Evolutionary conservation across 2,329 filamentous ascomycete genomes (phyloP).

Genomic region (Ceratocystis alfenasii): DNA sequence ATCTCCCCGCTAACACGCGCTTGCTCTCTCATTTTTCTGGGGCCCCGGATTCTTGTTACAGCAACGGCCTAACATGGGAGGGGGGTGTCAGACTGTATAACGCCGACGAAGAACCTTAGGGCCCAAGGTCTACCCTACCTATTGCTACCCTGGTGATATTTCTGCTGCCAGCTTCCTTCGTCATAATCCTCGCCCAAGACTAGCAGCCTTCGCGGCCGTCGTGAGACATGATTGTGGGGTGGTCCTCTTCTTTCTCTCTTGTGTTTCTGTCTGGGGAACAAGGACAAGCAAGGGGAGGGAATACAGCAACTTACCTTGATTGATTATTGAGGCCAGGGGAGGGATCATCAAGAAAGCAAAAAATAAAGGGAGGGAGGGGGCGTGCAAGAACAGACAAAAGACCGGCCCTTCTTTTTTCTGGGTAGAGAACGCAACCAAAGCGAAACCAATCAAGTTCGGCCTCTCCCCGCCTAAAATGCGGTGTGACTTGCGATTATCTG

Average conservation of each 20-base stretch:
- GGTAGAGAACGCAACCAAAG: background rate
- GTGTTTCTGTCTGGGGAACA: background rate
- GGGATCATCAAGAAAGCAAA: background rate
- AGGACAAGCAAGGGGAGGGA: no score
- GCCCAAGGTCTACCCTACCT: no score
- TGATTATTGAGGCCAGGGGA: background rate
- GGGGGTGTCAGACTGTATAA: background rate
- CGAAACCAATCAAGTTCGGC: background rate
- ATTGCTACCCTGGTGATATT: no score
- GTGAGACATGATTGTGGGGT: slow-evolving; percentile 7
- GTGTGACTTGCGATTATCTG: background rate
- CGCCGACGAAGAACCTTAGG: background rate
- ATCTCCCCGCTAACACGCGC: background rate
- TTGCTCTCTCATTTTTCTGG: background rate
- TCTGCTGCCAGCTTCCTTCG: background rate
- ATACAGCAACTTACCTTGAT: background rate
- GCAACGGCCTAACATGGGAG: background rate
- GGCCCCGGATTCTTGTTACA: slow-evolving; percentile 6
- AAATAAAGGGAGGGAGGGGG: background rate
- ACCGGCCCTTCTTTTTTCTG: slow-evolving; percentile 7
- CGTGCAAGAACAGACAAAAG: background rate
- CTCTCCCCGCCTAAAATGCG: background rate
- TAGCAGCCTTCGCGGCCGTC: background rate
- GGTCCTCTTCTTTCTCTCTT: background rate
- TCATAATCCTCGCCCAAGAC: background rate